These are phyloP conservation scores for Botryotinia calthae DNA, from an alignment of 2,329 filamentous ascomycete genomes.

Conservation along the genomic window DNA sequence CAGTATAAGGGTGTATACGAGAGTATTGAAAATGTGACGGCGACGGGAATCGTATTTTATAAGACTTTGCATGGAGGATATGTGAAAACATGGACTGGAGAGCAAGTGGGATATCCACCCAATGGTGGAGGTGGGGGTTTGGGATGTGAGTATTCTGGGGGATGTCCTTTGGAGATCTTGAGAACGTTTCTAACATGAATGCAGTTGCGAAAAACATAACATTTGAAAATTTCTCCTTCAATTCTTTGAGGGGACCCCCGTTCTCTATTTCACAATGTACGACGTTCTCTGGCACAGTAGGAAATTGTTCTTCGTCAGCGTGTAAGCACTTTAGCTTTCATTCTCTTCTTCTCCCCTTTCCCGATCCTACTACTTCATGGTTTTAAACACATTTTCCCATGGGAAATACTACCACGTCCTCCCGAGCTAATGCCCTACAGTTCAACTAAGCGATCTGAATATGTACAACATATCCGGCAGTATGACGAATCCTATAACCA, in stretches of 20 bases:
- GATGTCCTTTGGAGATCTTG: too few species aligned
- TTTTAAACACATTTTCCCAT: not conserved
- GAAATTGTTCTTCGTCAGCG: constrained; percentile 42
- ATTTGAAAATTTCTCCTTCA: constrained; percentile 13
- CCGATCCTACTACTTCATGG: not conserved
- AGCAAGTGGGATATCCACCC: constrained; percentile 50
- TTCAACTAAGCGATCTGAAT: not conserved
- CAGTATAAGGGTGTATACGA: constrained; percentile 43
- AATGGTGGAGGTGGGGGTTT: constrained; percentile 58
- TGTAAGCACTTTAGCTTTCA: not conserved
- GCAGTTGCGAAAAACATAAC: constrained; percentile 21
- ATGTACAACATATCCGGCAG: constrained; percentile 15
- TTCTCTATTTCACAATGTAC: constrained; percentile 45
- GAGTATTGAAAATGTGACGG: constrained; percentile 7
- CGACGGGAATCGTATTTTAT: constrained; percentile 4
- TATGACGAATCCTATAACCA: constrained; percentile 8
- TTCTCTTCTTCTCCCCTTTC: not conserved
- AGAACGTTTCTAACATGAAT: not conserved
- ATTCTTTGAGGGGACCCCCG: not conserved
- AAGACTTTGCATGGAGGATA: constrained; percentile 37
- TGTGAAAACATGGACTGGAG: constrained; percentile 58
- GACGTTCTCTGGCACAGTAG: constrained; percentile 39
- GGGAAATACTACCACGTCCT: not conserved
- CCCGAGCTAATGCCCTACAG: not conserved
- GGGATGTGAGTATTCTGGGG: constrained; percentile 37